Evolutionary conservation across 163 green algal genomes (phyloP).

Genomic region (Scenedesmus sp.): DNA sequence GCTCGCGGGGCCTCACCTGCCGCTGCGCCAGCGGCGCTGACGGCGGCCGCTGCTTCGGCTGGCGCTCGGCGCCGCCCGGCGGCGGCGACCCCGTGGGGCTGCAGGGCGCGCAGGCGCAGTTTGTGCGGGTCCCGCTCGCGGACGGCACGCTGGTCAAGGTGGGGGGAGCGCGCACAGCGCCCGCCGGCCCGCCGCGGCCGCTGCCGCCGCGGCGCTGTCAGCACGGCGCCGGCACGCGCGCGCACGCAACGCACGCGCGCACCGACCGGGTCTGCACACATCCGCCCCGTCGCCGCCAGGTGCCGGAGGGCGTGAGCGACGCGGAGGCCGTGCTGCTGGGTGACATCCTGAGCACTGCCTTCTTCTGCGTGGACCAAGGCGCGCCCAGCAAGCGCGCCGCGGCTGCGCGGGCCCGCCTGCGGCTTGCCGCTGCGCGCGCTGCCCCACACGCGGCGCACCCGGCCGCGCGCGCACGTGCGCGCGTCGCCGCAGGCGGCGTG

Average conservation of each 20-base stretch:
- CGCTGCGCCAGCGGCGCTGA: slow-evolving; percentile 51
- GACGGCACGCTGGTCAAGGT: slow-evolving; percentile 67
- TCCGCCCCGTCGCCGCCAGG: no score
- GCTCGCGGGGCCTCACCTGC: slow-evolving; percentile 65
- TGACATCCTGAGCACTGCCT: slow-evolving; percentile 65
- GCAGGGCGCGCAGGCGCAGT: slow-evolving; percentile 73
- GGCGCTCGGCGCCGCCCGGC: slow-evolving; percentile 47
- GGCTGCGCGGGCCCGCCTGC: no score
- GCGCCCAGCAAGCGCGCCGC: no score
- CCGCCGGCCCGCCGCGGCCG: no score
- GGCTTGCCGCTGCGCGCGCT: no score
- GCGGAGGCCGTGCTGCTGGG: slow-evolving; percentile 71
- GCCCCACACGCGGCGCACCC: no score
- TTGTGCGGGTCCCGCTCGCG: slow-evolving; percentile 70
- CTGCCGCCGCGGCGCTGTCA: background rate
- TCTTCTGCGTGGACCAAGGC: slow-evolving; percentile 71
- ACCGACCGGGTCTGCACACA: no score
- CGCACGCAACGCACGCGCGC: no score
- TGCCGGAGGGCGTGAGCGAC: slow-evolving; percentile 62
- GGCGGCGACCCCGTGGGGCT: slow-evolving; percentile 44
- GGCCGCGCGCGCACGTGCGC: no score
- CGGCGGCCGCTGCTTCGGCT: slow-evolving; percentile 66
- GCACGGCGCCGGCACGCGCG: background rate
- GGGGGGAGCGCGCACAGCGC: background rate
- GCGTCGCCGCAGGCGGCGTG: no score